A percentile compares a stretch with the other conserved stretches of the same genome.
Evolutionary conservation across 2,329 filamentous ascomycete species (phyloP).

Genomic region (Ceratocystis harringtonii): DNA sequence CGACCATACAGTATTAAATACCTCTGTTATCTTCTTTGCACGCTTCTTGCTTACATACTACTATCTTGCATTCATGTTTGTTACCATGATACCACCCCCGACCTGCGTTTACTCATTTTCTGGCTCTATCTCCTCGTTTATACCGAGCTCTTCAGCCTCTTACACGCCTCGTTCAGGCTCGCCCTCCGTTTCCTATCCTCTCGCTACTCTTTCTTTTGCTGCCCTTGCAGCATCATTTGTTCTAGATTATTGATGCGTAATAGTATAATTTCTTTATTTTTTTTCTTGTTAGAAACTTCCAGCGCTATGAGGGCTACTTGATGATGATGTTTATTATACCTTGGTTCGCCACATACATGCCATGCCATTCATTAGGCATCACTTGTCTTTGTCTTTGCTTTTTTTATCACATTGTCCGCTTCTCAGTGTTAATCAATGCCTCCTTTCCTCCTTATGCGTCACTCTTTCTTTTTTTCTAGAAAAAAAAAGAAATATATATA

Average conservation of each 20-base stretch:
- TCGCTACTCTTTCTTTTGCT: background rate
- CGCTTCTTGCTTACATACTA: background rate
- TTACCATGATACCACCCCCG: slow-evolving; percentile 2
- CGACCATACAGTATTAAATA: slow-evolving; percentile 23
- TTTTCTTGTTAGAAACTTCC: background rate
- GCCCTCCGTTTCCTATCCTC: background rate
- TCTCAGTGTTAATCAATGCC: no score
- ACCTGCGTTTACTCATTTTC: background rate
- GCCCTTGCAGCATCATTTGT: background rate
- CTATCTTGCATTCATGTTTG: slow-evolving; percentile 1
- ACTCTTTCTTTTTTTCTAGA: no score
- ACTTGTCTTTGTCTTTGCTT: background rate
- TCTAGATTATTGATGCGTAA: slow-evolving; percentile 1
- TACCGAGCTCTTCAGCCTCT: background rate
- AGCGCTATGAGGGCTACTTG: background rate
- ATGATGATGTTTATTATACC: background rate
- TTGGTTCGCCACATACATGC: no score
- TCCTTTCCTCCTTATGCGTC: no score
- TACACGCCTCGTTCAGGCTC: background rate
- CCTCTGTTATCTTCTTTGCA: background rate
- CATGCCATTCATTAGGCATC: no score
- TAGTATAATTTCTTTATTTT: slow-evolving; percentile 9
- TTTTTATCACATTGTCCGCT: background rate
- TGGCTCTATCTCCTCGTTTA: background rate
- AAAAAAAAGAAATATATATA: no score